Evolutionary conservation across 441 rosid genomes (phyloP), one percentile per base, ranked within the genome.

Genomic region (Jatropha multifida): DNA sequence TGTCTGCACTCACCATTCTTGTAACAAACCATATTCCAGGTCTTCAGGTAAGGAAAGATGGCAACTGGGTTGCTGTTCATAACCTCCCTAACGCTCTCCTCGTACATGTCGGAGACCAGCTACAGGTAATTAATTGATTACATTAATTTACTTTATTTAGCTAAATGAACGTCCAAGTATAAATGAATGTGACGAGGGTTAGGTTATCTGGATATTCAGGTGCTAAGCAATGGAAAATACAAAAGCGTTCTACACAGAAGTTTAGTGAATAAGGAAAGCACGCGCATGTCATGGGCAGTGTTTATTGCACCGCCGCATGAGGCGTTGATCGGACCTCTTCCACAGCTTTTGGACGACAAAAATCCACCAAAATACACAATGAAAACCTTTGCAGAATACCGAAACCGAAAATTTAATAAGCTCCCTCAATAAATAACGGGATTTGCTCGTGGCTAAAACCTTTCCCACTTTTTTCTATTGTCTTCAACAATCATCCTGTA

Each of bases 281-380:
- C 73, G 26, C 80, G 86, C n/a, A 85, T 85, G 84, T 88, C 90
- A 13, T 86, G 89, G 89, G 88, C 89, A 37, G 83, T 86, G 52
- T 85, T 88, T 46, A 20, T 76, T 23, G 54, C 55, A n/a, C 91
- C 89, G 2, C 86, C 84, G 4, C 84, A 76, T 5, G 84, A 82
- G 61, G 81, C 84, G 0, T 2, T 79, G 55, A 88, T 88, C 1
- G 89, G 89, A 0, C 87, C 91, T 12, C 72, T 85, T 60, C 74
- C 86, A 2, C 77, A 65, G 74, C 81, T 88, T 3, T 60, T 86
- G 20, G 68, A 84, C 10, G 86, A 82, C 23, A 64, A 74, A 37
- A 79, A 80, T 27, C 84, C 81, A 2, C 73, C 84, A 27, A 84
- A 84, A 51, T 84, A 70, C 69, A 67, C 82, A 0, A 73, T 83